phyloP scores from a whole-genome alignment of 169 alveolate species.

The Plasmodium knowlesi region DNA sequence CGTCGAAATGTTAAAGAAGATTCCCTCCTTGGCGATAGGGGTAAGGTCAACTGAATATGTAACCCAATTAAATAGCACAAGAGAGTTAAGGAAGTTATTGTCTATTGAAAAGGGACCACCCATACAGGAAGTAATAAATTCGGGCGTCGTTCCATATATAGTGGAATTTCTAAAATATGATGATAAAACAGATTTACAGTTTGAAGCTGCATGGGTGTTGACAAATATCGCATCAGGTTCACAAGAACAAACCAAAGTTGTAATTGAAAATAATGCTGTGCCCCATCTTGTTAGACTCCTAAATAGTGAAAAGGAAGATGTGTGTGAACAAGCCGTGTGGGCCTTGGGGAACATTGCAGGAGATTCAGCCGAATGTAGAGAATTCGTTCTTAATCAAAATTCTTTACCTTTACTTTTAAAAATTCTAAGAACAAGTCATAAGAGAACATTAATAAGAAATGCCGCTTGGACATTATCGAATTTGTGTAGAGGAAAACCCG shows the following conservation, averaged over 20 bases:
- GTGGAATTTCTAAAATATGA: conserved; percentile 87
- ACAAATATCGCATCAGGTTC: conserved; percentile 97
- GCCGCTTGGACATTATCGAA: conserved; percentile 97
- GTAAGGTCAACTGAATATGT: conserved; percentile 85
- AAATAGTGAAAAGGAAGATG: conserved; percentile 93
- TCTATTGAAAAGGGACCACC: conserved; percentile 95
- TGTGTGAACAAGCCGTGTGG: conserved; percentile 98
- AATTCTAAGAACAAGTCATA: conserved; percentile 87
- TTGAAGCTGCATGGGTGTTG: conserved; percentile 97
- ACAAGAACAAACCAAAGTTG: conserved; percentile 93
- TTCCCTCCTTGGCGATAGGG: conserved; percentile 83
- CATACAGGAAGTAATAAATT: conserved; percentile 93
- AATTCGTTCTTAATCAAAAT: conserved; percentile 90
- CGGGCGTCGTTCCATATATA: conserved; percentile 97
- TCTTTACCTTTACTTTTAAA: conserved; percentile 90
- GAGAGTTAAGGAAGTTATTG: conserved; percentile 93
- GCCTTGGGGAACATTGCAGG: conserved; percentile 99
- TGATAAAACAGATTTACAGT: conserved; percentile 95
- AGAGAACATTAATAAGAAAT: conserved; percentile 92
- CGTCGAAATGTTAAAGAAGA: conserved; percentile 78
- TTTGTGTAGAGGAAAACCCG: conserved; percentile 96
- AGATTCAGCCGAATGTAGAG: conserved; percentile 95
- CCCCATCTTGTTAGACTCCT: conserved; percentile 89
- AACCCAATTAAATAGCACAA: conserved; percentile 88
- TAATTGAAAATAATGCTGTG: conserved; percentile 89